phyloP scores from a whole-genome alignment of 306 rosid species.

The Nissolia schottii region DNA sequence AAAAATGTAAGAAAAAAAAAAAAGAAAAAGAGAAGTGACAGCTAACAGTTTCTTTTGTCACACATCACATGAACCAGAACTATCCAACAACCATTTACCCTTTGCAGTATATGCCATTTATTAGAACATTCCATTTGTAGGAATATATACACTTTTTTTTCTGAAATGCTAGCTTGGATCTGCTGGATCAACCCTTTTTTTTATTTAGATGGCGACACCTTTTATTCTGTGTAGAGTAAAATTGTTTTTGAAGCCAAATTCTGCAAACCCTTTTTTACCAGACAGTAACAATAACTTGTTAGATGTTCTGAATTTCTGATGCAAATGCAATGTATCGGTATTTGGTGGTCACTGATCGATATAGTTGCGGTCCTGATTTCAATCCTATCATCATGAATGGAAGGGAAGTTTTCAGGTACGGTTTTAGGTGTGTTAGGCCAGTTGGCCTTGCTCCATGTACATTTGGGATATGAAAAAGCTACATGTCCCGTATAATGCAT shows the following conservation, averaged over 20 bases:
- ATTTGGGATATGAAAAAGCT: slow-evolving; percentile 8
- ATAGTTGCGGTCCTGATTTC: background rate
- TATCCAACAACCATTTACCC: background rate
- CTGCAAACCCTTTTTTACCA: background rate
- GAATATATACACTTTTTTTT: background rate
- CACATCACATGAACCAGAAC: slow-evolving; percentile 4
- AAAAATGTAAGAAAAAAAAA: background rate
- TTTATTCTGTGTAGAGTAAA: background rate
- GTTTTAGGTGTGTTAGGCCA: background rate
- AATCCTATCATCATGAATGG: background rate
- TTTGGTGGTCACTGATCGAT: background rate
- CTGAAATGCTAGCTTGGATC: background rate
- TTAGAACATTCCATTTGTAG: slow-evolving; percentile 17
- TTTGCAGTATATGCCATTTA: background rate
- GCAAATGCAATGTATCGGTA: background rate
- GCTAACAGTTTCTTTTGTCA: slow-evolving; percentile 7
- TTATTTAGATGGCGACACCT: background rate
- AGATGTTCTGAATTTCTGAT: background rate
- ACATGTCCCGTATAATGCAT: background rate
- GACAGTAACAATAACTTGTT: background rate
- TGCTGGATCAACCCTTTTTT: background rate
- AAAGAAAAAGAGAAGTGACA: background rate
- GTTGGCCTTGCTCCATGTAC: slow-evolving; percentile 26
- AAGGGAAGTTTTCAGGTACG: background rate
- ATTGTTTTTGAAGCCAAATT: background rate